These are phyloP conservation scores for Physaria fendleri DNA, from an alignment of 345 rosid species.

Conservation along the genomic window DNA sequence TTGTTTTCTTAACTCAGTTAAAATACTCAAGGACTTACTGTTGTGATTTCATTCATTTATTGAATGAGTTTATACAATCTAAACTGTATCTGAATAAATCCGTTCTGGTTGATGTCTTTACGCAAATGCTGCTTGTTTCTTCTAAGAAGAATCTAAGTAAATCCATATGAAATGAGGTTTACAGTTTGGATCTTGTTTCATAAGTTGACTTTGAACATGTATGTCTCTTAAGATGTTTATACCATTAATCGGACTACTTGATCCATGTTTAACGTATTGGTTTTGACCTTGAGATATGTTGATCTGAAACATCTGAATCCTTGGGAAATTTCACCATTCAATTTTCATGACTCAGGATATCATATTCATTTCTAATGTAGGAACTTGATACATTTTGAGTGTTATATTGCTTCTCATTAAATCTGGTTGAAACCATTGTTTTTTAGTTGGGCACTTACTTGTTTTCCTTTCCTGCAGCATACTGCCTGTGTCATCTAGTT, in stretches of 20 bases:
- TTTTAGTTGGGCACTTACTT: not conserved
- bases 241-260: too few species aligned
- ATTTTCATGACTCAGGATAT: too few species aligned
- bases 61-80: not conserved
- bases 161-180: not conserved
- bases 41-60: not conserved
- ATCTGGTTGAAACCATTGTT: too few species aligned
- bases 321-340: too few species aligned
- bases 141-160: not conserved
- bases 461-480: slow-evolving; percentile 13
- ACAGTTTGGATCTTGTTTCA: not conserved
- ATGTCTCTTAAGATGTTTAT: too few species aligned
- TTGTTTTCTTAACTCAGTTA: not conserved
- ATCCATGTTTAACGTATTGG: too few species aligned
- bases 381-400: too few species aligned
- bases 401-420: too few species aligned
- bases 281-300: too few species aligned
- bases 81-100: not conserved
- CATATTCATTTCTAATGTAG: too few species aligned
- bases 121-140: not conserved
- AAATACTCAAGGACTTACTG: not conserved
- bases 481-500: not conserved
- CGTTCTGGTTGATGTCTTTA: not conserved
- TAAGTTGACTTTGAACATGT: not conserved
- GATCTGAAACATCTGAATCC: too few species aligned